Evolutionary conservation across 2,329 filamentous ascomycete species (phyloP).

Genomic region (Pseudocercospora cruenta): DNA sequence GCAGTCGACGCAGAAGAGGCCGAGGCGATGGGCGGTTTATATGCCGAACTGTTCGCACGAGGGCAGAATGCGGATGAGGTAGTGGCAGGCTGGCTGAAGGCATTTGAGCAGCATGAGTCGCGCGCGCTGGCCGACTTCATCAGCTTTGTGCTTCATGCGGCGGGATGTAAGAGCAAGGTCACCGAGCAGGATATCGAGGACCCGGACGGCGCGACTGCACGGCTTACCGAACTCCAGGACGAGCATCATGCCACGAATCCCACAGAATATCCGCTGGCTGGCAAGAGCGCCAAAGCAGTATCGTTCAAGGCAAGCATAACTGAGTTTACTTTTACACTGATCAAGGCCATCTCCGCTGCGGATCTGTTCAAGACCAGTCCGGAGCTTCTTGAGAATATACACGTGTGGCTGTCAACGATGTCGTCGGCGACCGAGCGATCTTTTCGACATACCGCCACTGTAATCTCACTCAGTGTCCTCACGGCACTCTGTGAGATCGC

Average conservation of each 20-base stretch:
- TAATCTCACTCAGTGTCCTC: conserved; percentile 78
- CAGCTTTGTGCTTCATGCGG: conserved; percentile 66
- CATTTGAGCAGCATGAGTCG: conserved; percentile 60
- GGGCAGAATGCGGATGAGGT: conserved; percentile 59
- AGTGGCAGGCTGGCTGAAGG: conserved; percentile 60
- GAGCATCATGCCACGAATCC: conserved; percentile 75
- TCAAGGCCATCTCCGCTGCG: conserved; percentile 79
- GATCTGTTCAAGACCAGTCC: conserved; percentile 76
- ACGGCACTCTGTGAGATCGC: conserved; percentile 76
- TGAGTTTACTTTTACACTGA: conserved; percentile 76
- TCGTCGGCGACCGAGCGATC: conserved; percentile 84
- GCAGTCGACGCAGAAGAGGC: conserved; percentile 56
- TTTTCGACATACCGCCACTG: conserved; percentile 91
- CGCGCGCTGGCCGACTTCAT: conserved; percentile 61
- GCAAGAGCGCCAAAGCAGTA: conserved; percentile 71
- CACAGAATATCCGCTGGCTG: conserved; percentile 88
- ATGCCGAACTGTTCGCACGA: conserved; percentile 63
- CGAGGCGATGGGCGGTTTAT: conserved; percentile 60
- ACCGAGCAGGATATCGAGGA: conserved; percentile 84
- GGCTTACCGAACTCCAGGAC: conserved; percentile 81
- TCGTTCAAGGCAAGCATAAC: conserved; percentile 78
- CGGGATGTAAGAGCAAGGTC: conserved; percentile 80
- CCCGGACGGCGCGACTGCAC: conserved; percentile 79
- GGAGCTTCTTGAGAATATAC: conserved; percentile 82
- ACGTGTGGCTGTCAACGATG: conserved; percentile 88